Percentiles rank a stretch among this genome's conserved stretches.
Conservation (phyloP, 1,284 basidiomycete species). For the Malassezia restricta region DNA sequence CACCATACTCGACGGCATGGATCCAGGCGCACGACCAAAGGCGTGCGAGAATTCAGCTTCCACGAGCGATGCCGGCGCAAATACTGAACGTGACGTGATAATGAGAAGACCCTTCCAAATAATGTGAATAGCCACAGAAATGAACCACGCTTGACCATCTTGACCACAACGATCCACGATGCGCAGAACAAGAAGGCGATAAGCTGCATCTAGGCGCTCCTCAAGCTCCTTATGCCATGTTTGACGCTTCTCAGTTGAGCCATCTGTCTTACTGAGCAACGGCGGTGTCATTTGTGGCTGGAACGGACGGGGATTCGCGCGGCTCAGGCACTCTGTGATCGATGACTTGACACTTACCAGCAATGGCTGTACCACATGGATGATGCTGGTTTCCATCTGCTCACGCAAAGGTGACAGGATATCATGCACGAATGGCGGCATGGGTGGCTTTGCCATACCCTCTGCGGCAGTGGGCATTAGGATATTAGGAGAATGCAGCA, state of each 20-base stretch:
- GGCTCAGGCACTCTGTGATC: slow-evolving; percentile 26
- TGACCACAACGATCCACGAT: slow-evolving; percentile 37
- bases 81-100: slow-evolving; percentile 31
- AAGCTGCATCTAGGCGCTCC: slow-evolving; percentile 33
- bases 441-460: slow-evolving; percentile 22
- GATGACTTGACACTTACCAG: slow-evolving; percentile 27
- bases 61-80: slow-evolving; percentile 10
- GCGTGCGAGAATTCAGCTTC: slow-evolving; percentile 9
- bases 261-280: neutral
- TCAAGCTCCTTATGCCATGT: slow-evolving; percentile 38
- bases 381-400: slow-evolving; percentile 42
- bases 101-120: slow-evolving; percentile 43
- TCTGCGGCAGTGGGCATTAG: slow-evolving; percentile 25
- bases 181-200: slow-evolving; percentile 33
- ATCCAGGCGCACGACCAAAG: slow-evolving; percentile 6
- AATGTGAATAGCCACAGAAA: slow-evolving; percentile 38
- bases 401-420: slow-evolving; percentile 42
- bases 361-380: slow-evolving; percentile 42
- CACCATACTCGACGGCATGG: slow-evolving; percentile 2
- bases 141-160: slow-evolving; percentile 44
- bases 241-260: neutral
- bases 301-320: slow-evolving; percentile 31
- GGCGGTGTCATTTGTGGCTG: slow-evolving; percentile 5
- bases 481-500: slow-evolving; percentile 22
- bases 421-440: slow-evolving; percentile 42